phyloP scores from a whole-genome alignment of 2,329 filamentous ascomycete genomes.

The Apiospora phragmitis region DNA sequence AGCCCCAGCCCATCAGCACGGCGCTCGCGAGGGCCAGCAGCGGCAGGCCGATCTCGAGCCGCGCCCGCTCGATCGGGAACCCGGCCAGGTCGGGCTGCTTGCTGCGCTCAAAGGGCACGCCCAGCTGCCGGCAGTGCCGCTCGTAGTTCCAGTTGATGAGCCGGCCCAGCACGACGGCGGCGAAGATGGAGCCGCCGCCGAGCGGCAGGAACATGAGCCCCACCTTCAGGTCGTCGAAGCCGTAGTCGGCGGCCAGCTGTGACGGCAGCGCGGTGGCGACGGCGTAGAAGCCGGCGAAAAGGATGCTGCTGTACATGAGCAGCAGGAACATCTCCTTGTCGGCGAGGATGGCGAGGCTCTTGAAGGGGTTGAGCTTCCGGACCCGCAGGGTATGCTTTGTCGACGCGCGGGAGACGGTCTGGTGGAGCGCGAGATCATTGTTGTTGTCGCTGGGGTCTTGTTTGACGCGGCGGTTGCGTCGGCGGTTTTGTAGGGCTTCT shows the following conservation, averaged over 20 bases:
- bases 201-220: constrained; percentile 42
- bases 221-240: constrained; percentile 50
- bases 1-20: constrained; percentile 38
- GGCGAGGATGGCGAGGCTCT: constrained; percentile 34
- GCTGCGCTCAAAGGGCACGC: constrained; percentile 49
- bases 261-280: constrained; percentile 32
- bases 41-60: constrained; percentile 36
- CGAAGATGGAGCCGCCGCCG: constrained; percentile 35
- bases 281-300: constrained; percentile 37
- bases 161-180: constrained; percentile 40
- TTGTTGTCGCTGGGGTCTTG: background rate
- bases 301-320: constrained; percentile 32
- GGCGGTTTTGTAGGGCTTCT: constrained; percentile 14
- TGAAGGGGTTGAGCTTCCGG: constrained; percentile 33
- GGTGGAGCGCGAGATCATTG: constrained; percentile 14
- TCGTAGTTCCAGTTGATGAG: constrained; percentile 63
- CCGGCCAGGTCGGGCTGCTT: constrained; percentile 38
- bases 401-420: constrained; percentile 17
- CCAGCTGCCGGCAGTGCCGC: constrained; percentile 49
- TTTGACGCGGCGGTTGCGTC: background rate
- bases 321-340: constrained; percentile 38
- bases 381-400: constrained; percentile 16
- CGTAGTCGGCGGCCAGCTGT: constrained; percentile 45
- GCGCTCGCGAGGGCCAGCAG: constrained; percentile 46
- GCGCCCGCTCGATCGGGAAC: constrained; percentile 34